These are phyloP conservation scores for Aurifilum marmelostoma DNA, from an alignment of 2,329 filamentous ascomycete genomes.

Conservation along the genomic window DNA sequence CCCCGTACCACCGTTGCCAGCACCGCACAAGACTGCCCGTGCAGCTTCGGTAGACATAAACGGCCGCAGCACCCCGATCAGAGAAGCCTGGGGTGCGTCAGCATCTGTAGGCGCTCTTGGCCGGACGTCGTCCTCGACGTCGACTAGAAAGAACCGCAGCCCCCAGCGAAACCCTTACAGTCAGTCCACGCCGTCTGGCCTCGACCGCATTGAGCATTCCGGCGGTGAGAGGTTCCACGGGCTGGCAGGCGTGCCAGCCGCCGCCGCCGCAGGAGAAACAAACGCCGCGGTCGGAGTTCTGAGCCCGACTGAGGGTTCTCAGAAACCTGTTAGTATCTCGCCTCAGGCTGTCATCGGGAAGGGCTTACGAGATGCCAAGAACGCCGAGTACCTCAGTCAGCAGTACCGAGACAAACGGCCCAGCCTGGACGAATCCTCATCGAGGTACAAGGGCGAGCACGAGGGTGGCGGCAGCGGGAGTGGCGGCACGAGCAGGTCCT, in stretches of 20 bases:
- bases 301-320: neutral
- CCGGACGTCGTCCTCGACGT: conserved; percentile 6
- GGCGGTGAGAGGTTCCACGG: conserved; percentile 15
- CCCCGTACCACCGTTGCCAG: conserved; percentile 16
- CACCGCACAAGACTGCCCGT: conserved; percentile 19
- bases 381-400: conserved; percentile 5
- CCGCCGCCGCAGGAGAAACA: conserved; percentile 5
- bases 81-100: conserved; percentile 14
- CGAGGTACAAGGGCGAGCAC: conserved; percentile 19
- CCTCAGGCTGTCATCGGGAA: neutral
- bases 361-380: neutral
- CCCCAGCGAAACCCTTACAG: conserved; percentile 27
- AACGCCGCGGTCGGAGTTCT: conserved; percentile 15
- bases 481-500: conserved; percentile 20
- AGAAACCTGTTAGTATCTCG: neutral
- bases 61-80: conserved; percentile 7
- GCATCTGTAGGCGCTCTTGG: neutral
- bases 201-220: conserved; percentile 15
- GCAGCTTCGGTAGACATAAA: conserved; percentile 20
- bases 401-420: conserved; percentile 17
- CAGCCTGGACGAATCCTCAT: conserved; percentile 21
- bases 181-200: conserved; percentile 20
- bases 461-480: conserved; percentile 6
- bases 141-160: conserved; percentile 26
- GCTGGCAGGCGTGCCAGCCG: conserved; percentile 10